phyloP scores from a whole-genome alignment of 164 flowering plant genomes.

The Annona cherimola region DNA sequence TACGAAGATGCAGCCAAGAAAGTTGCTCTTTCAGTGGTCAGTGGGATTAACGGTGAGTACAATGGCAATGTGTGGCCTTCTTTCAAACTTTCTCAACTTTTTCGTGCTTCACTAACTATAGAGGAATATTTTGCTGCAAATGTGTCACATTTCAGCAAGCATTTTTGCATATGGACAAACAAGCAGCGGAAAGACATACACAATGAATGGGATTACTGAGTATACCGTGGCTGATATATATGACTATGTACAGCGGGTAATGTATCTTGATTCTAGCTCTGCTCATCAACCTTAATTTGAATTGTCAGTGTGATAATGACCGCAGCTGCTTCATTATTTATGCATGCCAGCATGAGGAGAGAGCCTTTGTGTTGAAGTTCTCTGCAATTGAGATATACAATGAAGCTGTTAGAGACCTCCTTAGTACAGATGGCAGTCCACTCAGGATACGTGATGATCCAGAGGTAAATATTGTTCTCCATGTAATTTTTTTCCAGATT shows the following conservation, averaged over 20 bases:
- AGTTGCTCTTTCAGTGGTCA: slow-evolving; percentile 70
- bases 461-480: slow-evolving; percentile 47
- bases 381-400: slow-evolving; percentile 96
- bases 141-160: slow-evolving; percentile 44
- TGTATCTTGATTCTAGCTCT: background rate
- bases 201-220: slow-evolving; percentile 85
- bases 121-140: background rate
- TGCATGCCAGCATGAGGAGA: slow-evolving; percentile 54
- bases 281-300: background rate
- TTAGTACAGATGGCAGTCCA: slow-evolving; percentile 56
- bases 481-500: background rate
- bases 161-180: slow-evolving; percentile 98
- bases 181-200: slow-evolving; percentile 97
- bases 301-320: background rate
- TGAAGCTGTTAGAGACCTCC: slow-evolving; percentile 87
- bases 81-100: background rate
- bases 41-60: slow-evolving; percentile 83
- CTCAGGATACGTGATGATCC: slow-evolving; percentile 94
- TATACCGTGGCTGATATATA: slow-evolving; percentile 67
- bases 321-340: background rate
- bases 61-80: background rate
- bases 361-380: slow-evolving; percentile 75
- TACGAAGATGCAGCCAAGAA: slow-evolving; percentile 78
- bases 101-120: background rate
- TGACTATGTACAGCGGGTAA: slow-evolving; percentile 58